Percentiles rank a stretch among this genome's conserved stretches.
phyloP scores from a whole-genome alignment of 371 early-diverging fungal species.

The Zopfochytrium polystomum region DNA sequence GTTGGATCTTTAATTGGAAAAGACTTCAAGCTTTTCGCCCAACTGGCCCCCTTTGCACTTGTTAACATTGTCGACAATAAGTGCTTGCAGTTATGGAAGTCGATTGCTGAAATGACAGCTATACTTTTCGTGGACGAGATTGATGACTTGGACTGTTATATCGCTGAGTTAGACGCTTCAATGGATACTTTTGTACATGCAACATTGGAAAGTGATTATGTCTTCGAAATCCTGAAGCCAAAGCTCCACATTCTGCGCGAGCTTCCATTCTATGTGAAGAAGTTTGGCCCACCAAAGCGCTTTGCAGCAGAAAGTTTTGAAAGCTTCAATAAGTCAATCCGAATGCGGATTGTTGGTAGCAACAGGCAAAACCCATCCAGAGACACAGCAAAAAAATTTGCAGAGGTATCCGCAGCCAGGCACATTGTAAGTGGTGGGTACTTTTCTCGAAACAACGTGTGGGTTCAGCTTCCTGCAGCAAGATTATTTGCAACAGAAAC shows the following conservation, averaged over 20 bases:
- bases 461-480: too few relatives aligned
- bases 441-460: too few relatives aligned
- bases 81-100: constrained; percentile 1
- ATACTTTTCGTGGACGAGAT: background rate
- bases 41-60: constrained; percentile 13
- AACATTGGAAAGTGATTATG: too few relatives aligned
- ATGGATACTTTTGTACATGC: too few relatives aligned
- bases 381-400: constrained; percentile 2
- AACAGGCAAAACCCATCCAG: constrained; percentile 2
- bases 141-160: background rate
- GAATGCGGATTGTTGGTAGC: constrained; percentile 2
- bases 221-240: background rate
- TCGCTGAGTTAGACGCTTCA: background rate
- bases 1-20: constrained; percentile 7
- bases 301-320: constrained; percentile 16
- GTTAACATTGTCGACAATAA: background rate
- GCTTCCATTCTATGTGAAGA: too few relatives aligned
- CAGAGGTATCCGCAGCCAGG: too few relatives aligned
- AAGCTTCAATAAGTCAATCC: constrained; percentile 10
- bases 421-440: too few relatives aligned
- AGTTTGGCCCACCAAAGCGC: too few relatives aligned
- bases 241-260: constrained; percentile 8
- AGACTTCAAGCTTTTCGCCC: constrained; percentile 2
- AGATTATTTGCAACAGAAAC: too few relatives aligned
- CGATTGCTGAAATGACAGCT: too few relatives aligned